A percentile compares a stretch with the other conserved stretches of the same genome.
These are phyloP conservation scores for Bipolaris oryzae DNA, from an alignment of 2,329 filamentous ascomycete genomes.

Conservation along the genomic window DNA sequence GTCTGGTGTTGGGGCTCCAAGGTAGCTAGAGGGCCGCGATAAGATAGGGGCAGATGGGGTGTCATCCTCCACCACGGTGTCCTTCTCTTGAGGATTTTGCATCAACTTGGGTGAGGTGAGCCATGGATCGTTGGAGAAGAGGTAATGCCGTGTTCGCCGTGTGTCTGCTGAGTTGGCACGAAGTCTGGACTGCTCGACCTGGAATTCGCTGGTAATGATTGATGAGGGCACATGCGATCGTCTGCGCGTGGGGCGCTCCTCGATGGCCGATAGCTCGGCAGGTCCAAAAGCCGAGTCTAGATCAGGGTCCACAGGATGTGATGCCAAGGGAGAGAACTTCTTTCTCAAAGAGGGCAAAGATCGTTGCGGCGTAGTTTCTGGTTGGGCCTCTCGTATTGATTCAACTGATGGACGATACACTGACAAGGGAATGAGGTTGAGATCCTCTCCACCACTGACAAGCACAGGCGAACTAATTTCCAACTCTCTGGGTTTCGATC, in stretches of 20 bases:
- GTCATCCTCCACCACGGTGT: constrained; percentile 22
- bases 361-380: constrained; percentile 11
- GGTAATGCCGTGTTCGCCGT: constrained; percentile 29
- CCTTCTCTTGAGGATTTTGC: constrained; percentile 18
- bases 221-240: constrained; percentile 30
- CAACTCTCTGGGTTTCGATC: constrained; percentile 33
- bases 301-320: constrained; percentile 38
- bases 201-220: constrained; percentile 20
- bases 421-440: constrained; percentile 35
- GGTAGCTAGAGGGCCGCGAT: constrained; percentile 20
- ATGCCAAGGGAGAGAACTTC: constrained; percentile 41
- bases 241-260: constrained; percentile 18
- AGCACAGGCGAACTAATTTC: constrained; percentile 43
- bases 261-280: constrained; percentile 15
- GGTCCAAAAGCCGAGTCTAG: constrained; percentile 24
- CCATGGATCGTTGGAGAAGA: constrained; percentile 40
- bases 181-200: constrained; percentile 22
- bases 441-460: constrained; percentile 40
- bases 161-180: constrained; percentile 43
- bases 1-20: constrained; percentile 21
- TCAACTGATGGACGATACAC: constrained; percentile 40
- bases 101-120: constrained; percentile 31
- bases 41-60: constrained; percentile 30
- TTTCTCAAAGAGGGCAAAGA: constrained; percentile 24
- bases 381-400: constrained; percentile 19